phyloP scores from a whole-genome alignment of 2,329 filamentous ascomycete species.

The Diplodia intermedia region DNA sequence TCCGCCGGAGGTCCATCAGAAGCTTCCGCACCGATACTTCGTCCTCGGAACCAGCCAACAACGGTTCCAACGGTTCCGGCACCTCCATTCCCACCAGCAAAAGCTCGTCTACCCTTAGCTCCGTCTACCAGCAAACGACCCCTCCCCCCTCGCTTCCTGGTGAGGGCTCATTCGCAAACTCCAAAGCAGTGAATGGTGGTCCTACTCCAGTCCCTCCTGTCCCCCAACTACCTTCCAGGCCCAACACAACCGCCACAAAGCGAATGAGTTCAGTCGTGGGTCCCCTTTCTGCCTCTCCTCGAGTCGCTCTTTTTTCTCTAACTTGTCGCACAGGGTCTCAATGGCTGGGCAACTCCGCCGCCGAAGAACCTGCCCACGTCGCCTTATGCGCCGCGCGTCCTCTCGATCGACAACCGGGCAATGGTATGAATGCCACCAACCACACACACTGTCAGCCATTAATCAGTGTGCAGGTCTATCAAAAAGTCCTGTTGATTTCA shows the following conservation, averaged over 20 bases:
- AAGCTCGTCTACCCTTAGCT: conserved; percentile 68
- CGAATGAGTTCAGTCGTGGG: conserved; percentile 61
- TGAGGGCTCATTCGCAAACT: conserved; percentile 69
- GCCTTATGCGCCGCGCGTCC: conserved; percentile 78
- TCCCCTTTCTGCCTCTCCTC: not conserved
- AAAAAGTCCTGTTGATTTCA: conserved; percentile 83
- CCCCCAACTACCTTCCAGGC: conserved; percentile 45
- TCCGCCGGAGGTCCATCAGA: conserved; percentile 75
- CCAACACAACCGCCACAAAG: conserved; percentile 38
- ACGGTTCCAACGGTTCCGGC: conserved; percentile 34
- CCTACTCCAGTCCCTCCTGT: conserved; percentile 39
- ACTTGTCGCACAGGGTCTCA: conserved; percentile 18
- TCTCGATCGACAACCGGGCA: conserved; percentile 79
- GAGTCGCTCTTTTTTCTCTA: not conserved
- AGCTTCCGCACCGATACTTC: conserved; percentile 60
- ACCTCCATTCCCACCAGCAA: conserved; percentile 61
- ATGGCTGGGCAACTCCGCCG: conserved; percentile 63
- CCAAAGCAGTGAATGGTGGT: conserved; percentile 62
- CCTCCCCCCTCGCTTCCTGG: conserved; percentile 76
- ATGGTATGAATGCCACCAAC: conserved; percentile 61
- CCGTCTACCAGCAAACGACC: conserved; percentile 66
- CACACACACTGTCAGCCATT: conserved; percentile 10
- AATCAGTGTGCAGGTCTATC: conserved; percentile 71
- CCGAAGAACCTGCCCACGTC: conserved; percentile 63
- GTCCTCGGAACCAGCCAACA: conserved; percentile 34